phyloP scores from a whole-genome alignment of 495 filamentous ascomycete species.

The Trichoderma reesei region DNA sequence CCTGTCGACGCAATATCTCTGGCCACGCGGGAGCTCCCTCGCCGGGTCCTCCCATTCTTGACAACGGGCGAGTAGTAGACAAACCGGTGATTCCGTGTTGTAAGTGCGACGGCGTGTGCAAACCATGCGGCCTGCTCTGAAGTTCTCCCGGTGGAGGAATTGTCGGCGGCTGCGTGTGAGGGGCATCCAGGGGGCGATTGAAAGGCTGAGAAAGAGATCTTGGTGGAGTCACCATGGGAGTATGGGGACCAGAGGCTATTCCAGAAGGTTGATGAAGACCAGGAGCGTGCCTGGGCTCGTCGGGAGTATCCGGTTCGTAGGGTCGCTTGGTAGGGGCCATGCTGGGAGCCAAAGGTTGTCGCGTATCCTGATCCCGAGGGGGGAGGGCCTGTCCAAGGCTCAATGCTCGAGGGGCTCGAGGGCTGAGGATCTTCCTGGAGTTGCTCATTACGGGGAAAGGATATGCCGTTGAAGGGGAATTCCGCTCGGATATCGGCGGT shows the following conservation, averaged over 20 bases:
- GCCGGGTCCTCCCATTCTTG: neutral
- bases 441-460: conserved; percentile 27
- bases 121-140: neutral
- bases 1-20: neutral
- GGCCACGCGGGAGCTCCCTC: conserved; percentile 1
- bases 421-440: conserved; percentile 49
- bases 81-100: neutral
- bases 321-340: conserved; percentile 7
- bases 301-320: conserved; percentile 5
- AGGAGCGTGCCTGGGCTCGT: neutral
- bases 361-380: conserved; percentile 34
- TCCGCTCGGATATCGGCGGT: conserved; percentile 19
- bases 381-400: conserved; percentile 36
- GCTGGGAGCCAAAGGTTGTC: conserved; percentile 14
- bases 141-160: neutral
- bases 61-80: neutral
- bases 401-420: conserved; percentile 49
- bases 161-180: neutral
- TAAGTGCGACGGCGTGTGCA: neutral
- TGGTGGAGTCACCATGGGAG: conserved; percentile 2
- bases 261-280: neutral
- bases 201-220: conserved; percentile 7
- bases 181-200: neutral
- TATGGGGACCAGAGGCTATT: conserved; percentile 1
- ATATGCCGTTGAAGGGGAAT: conserved; percentile 32